phyloP scores from a whole-genome alignment of 2,329 filamentous ascomycete species.

The Lecanoromycetidae sp. region DNA sequence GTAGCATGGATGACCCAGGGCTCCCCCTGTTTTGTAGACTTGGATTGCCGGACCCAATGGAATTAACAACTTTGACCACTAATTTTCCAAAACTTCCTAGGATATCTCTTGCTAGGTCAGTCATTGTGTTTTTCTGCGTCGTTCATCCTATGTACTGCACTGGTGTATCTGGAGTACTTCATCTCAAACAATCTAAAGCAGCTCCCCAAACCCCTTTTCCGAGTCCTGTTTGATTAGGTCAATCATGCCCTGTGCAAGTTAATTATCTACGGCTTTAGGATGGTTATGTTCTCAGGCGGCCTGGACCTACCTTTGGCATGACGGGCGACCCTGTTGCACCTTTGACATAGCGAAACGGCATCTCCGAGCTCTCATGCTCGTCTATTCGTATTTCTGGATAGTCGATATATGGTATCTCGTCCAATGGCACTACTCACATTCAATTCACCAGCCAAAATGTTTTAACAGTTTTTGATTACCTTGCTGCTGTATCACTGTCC shows the following conservation, averaged over 20 bases:
- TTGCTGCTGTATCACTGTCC: constrained; percentile 74
- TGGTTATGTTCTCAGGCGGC: too few species aligned
- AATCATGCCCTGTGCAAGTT: constrained; percentile 63
- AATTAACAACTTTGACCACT: too few species aligned
- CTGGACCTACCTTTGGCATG: constrained; percentile 83
- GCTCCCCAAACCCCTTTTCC: constrained; percentile 78
- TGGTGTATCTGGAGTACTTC: too few species aligned
- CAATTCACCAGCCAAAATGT: not conserved
- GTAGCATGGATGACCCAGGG: too few species aligned
- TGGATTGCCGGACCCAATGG: too few species aligned
- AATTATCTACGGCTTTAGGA: too few species aligned
- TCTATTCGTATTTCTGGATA: constrained; percentile 82
- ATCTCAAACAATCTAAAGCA: too few species aligned
- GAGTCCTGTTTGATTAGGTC: constrained; percentile 88
- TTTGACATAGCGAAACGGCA: constrained; percentile 95
- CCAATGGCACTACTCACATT: constrained; percentile 52
- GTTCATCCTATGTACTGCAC: too few species aligned
- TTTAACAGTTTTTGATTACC: constrained; percentile 35
- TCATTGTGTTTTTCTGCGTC: not conserved
- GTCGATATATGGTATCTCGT: constrained; percentile 71
- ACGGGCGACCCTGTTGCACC: constrained; percentile 63
- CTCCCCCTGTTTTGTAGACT: too few species aligned
- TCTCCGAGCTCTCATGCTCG: constrained; percentile 85
- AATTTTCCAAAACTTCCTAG: too few species aligned
- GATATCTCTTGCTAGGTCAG: too few species aligned